Evolutionary conservation across 208 protist species (phyloP), one percentile per base, ranked within the genome.

Genomic region (Leishmania tarentolae): DNA sequence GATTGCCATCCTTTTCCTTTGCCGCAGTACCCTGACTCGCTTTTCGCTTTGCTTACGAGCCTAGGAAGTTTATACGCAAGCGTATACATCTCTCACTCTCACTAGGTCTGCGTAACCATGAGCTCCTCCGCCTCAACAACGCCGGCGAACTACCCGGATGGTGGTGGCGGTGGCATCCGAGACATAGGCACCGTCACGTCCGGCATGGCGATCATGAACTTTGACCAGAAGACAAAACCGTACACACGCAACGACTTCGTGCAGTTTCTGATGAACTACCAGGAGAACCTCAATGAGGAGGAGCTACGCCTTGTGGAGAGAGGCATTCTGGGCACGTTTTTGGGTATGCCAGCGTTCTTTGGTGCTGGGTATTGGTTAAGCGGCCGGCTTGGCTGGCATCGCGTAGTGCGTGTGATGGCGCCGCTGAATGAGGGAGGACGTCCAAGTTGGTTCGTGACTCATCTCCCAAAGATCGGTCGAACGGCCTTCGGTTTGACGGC

Each of bases 161-260:
- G 83, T 31, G 88, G 89, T 71, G 93, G 93, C n/a, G 93, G 93
- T 75, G 93, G 93, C 42, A 85, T 93, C 57, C 88, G 89, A 31
- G 93, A 96, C 40, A 83, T 96, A 42, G 93, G 93, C 69, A 95
- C 91, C n/a, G 93, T 96, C n/a, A 95, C 91, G 31, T 91, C 87
- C 2, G 91, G 91, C 59, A 96, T 96, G 93, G 91, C 91, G 35
- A 86, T 96, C 79, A 92, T 93, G 89, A 93, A 93, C 81, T 96
- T 95, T 81, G 91, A 96, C 56, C 82, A 94, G 59, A 94, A 95
- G 76, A 96, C 93, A 17, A 88, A 88, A 61, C 93, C 93, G n/a
- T 95, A 95, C 83, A 96, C 90, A 28, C 93, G 93, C n/a, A 71
- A 83, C 17, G 93, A 96, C 74, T 65, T 96, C 47, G 72, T 96